phyloP scores from a whole-genome alignment of 176 grass and related monocot genomes.

The Urochloa ruziziensis region DNA sequence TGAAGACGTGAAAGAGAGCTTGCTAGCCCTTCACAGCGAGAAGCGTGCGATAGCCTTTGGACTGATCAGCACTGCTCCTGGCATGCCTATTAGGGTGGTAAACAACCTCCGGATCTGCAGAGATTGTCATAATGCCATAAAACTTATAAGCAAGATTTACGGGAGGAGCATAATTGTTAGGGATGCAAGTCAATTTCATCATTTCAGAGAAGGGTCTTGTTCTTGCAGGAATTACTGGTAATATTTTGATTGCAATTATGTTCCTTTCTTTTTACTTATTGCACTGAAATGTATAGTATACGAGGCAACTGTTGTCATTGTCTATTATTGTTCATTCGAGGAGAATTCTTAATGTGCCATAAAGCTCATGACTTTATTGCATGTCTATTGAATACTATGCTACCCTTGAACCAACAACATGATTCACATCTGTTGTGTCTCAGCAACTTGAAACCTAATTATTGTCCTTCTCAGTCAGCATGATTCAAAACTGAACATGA shows the following conservation, averaged over 20 bases:
- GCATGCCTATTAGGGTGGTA: conserved; percentile 54
- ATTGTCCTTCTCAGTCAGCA: conserved; percentile 52
- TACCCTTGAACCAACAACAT: conserved; percentile 49
- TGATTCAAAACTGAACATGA: conserved; percentile 50
- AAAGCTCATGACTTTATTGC: conserved; percentile 37
- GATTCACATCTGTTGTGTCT: conserved; percentile 54
- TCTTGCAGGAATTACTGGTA: conserved; percentile 77
- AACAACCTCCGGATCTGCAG: conserved; percentile 66
- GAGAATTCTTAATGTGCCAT: conserved; percentile 25
- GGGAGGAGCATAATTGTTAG: conserved; percentile 62
- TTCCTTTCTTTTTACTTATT: background rate
- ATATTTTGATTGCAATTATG: conserved; percentile 11
- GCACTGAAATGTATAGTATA: conserved; percentile 31
- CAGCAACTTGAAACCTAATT: conserved; percentile 57
- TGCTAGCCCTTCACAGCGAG: conserved; percentile 64
- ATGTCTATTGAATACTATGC: conserved; percentile 48
- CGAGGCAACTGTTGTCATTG: conserved; percentile 6
- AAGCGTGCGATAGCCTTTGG: conserved; percentile 77
- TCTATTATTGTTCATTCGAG: conserved; percentile 16
- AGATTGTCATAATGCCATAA: conserved; percentile 68
- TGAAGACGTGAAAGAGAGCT: conserved; percentile 61
- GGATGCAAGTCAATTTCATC: conserved; percentile 64
- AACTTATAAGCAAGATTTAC: conserved; percentile 72
- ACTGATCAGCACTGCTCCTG: conserved; percentile 45
- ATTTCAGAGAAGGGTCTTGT: conserved; percentile 61